Percentiles rank a stretch among this genome's conserved stretches.
Conservation (phyloP, 2,329 filamentous ascomycete genomes). For the Xylariales sp. region DNA sequence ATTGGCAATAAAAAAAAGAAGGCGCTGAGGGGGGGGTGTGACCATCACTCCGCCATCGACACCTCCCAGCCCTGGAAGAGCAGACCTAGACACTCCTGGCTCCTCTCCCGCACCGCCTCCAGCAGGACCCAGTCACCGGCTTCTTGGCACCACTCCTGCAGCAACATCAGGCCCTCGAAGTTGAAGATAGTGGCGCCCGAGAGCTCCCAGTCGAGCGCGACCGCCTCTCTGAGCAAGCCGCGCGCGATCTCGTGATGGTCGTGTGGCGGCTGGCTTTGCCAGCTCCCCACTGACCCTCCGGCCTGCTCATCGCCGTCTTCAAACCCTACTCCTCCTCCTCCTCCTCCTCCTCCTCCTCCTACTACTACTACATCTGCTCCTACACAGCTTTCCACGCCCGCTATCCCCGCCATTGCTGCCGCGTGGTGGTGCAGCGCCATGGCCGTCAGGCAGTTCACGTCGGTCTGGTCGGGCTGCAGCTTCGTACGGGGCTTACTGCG, state of each 20-base stretch:
- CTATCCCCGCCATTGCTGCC: no score
- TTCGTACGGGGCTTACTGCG: no score
- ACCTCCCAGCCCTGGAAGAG: slow-evolving; percentile 4
- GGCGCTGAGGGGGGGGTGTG: no score
- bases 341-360: no score
- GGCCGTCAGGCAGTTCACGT: slow-evolving; percentile 8
- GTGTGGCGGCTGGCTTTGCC: background rate
- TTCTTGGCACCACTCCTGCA: slow-evolving; percentile 6
- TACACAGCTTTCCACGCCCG: no score
- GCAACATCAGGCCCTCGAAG: slow-evolving; percentile 5
- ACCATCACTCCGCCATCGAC: no score
- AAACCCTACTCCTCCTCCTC: no score
- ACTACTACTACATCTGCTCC: no score
- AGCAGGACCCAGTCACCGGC: slow-evolving; percentile 3
- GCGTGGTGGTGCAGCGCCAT: slow-evolving; percentile 4
- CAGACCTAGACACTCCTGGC: slow-evolving; percentile 1
- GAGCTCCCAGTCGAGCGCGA: slow-evolving; percentile 4
- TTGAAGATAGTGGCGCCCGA: slow-evolving; percentile 5
- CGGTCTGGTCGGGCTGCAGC: slow-evolving; percentile 4
- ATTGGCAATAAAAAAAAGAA: no score
- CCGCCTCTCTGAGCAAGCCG: background rate
- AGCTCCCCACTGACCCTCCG: background rate
- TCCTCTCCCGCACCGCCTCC: slow-evolving; percentile 1
- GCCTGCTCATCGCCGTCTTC: no score
- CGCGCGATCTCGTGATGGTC: background rate